Base-by-base conservation (phyloP, 352 stramenopile genomes). In the Phytophthora pluvialis region DNA sequence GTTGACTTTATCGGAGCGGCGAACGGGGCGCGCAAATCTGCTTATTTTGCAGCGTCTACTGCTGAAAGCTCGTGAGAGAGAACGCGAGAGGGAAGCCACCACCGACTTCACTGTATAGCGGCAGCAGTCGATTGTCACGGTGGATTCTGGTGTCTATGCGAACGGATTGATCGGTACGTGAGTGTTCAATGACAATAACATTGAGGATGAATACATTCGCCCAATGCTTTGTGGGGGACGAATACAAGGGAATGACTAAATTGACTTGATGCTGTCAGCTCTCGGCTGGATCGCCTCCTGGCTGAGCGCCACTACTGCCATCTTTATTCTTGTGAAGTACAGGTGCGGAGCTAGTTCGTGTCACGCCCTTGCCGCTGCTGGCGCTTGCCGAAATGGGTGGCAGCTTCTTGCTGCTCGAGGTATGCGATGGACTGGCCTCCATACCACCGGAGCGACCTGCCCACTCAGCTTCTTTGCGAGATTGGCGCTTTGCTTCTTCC, bases 401-500 rank as follows among this genome's bases (percentile, higher is more conserved):
- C 28, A 93, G 58, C 45, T 90, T 91, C 66, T 91, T 93, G 55
- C 54, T 61, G 54, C 32, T 45, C 21, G 61, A 51, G 2, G 60
- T 28, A 21, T 71, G 63, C 11, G 66, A 72, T 26, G 79, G 67
- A 29, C 75, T 70, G 15, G 76, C 61, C 35, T 96, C 83, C 60
- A 95, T 64, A 0, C 89, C 89, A 7, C 82, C 87, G 0, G 86
- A 82, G 7, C 87, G 82, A 8, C 87, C 87, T 28, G 84, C 73
- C 89, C 87, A 96, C 43, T 94, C 81, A 6, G 84, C 73, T 62
- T 96, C 87, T 73, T 91, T 88, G 21, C 78, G 74, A 2, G 81
- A 68, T 29, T 86, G 69, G 3, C 72, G 71, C 42, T 81, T 79
- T 3, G 69, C 66, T 13, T 93, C 83, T 26, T 92, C 83, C 39